Conservation (phyloP, 2,329 filamentous ascomycete genomes). For the Leptographium galeiforme region DNA sequence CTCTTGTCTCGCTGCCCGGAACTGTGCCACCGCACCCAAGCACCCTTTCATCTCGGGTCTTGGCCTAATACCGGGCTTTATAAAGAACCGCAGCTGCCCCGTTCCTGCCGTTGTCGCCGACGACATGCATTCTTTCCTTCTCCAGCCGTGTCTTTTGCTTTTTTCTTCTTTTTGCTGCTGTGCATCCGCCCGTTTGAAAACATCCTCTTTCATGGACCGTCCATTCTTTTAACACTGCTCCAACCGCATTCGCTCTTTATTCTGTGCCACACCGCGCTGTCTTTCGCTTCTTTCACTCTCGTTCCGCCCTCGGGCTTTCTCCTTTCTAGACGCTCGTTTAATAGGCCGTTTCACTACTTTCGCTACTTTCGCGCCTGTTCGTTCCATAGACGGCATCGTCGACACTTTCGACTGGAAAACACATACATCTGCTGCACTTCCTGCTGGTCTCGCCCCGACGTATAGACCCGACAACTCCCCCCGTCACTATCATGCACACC, state of each 20-base stretch:
- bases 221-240: not conserved
- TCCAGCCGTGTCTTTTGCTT: not conserved
- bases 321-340: not conserved
- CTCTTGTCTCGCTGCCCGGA: too few relatives aligned
- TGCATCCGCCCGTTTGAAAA: too few relatives aligned
- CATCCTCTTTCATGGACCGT: not conserved
- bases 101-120: too few relatives aligned
- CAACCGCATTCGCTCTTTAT: not conserved
- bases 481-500: slow-evolving; percentile 15
- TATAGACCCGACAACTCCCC: not conserved
- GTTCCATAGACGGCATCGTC: not conserved
- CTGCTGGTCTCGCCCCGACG: not conserved
- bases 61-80: too few relatives aligned
- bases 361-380: not conserved
- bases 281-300: not conserved
- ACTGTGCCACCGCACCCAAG: too few relatives aligned
- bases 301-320: too few relatives aligned
- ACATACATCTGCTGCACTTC: not conserved
- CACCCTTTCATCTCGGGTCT: too few relatives aligned
- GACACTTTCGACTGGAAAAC: not conserved
- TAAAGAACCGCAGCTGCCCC: too few relatives aligned
- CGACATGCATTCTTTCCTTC: too few relatives aligned
- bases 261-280: not conserved
- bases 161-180: not conserved
- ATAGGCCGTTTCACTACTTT: not conserved